Evolutionary conservation across 495 filamentous ascomycete species (phyloP).

Genomic region (Aspergillus carlsbadensis): DNA sequence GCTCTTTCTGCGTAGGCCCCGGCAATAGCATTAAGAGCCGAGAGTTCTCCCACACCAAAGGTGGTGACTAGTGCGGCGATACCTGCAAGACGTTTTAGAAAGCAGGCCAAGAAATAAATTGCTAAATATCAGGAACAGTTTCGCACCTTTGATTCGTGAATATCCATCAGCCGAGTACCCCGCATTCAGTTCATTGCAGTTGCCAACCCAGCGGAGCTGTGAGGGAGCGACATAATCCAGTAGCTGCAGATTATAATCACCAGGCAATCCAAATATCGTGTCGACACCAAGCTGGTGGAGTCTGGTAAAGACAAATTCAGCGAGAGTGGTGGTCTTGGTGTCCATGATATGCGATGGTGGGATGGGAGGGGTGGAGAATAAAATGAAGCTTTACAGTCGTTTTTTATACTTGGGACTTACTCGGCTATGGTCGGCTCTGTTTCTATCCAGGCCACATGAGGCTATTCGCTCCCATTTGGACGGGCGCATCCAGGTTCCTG

Average conservation of each 20-base stretch:
- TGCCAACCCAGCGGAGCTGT: slow-evolving; percentile 67
- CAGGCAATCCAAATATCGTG: slow-evolving; percentile 17
- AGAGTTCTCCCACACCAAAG: slow-evolving; percentile 74
- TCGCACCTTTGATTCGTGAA: slow-evolving; percentile 54
- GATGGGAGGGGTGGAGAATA: no score
- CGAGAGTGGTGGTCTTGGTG: no score
- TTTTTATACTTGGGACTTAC: no score
- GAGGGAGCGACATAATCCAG: slow-evolving; percentile 62
- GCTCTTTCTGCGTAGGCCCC: slow-evolving; percentile 72
- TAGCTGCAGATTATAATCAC: slow-evolving; percentile 67
- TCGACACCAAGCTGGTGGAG: background rate
- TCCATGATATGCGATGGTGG: no score
- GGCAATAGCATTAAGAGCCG: slow-evolving; percentile 65
- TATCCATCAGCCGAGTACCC: slow-evolving; percentile 80
- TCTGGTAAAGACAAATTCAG: background rate
- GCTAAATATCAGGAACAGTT: no score
- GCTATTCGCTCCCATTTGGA: no score
- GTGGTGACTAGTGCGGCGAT: slow-evolving; percentile 68
- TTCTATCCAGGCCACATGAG: no score
- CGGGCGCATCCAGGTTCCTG: no score
- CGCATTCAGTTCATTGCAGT: slow-evolving; percentile 74
- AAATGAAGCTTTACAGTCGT: no score
- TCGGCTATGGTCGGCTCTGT: no score
- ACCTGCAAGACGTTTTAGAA: no score
- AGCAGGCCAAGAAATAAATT: no score